Evolutionary conservation across 495 filamentous ascomycete genomes (phyloP).

Genomic region (Patellaria atrata): DNA sequence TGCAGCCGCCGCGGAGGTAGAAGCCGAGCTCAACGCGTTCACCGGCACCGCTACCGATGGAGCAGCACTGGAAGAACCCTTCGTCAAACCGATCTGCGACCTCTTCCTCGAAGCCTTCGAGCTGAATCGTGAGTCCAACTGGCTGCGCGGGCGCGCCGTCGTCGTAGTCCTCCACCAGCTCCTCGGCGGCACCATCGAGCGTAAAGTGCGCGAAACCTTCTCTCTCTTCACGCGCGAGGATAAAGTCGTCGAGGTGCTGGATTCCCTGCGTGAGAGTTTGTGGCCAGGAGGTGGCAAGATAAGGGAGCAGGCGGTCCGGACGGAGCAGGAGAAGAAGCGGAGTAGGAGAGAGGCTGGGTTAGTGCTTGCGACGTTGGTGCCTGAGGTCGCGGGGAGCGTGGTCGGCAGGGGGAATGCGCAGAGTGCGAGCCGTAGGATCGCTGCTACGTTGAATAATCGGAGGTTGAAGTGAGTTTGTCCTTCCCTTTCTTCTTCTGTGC

Average conservation of each 20-base stretch:
- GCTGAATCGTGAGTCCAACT: slow-evolving; percentile 84
- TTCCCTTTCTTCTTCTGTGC: background rate
- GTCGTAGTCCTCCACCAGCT: slow-evolving; percentile 67
- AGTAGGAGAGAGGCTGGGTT: slow-evolving; percentile 30
- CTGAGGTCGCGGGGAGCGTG: slow-evolving; percentile 36
- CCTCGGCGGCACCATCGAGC: slow-evolving; percentile 77
- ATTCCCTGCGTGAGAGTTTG: slow-evolving; percentile 52
- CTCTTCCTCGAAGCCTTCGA: slow-evolving; percentile 95
- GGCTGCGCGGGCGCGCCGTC: slow-evolving; percentile 85
- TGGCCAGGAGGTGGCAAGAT: slow-evolving; percentile 64
- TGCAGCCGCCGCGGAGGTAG: slow-evolving; percentile 69
- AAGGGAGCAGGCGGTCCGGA: slow-evolving; percentile 20
- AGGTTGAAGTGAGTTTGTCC: slow-evolving; percentile 28
- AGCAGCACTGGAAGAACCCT: slow-evolving; percentile 96
- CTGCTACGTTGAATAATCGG: slow-evolving; percentile 28
- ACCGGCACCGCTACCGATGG: too few relatives aligned
- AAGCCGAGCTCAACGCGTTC: slow-evolving; percentile 88
- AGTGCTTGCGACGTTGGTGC: slow-evolving; percentile 30
- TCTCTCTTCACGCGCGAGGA: slow-evolving; percentile 60
- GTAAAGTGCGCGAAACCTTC: slow-evolving; percentile 74
- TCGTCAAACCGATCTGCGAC: slow-evolving; percentile 97
- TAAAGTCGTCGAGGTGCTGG: slow-evolving; percentile 58
- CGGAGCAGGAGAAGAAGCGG: slow-evolving; percentile 38
- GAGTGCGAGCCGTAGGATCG: slow-evolving; percentile 24
- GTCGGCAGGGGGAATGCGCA: slow-evolving; percentile 29